phyloP scores from a whole-genome alignment of 2,329 filamentous ascomycete species.

The Xenoacremonium recifei region DNA sequence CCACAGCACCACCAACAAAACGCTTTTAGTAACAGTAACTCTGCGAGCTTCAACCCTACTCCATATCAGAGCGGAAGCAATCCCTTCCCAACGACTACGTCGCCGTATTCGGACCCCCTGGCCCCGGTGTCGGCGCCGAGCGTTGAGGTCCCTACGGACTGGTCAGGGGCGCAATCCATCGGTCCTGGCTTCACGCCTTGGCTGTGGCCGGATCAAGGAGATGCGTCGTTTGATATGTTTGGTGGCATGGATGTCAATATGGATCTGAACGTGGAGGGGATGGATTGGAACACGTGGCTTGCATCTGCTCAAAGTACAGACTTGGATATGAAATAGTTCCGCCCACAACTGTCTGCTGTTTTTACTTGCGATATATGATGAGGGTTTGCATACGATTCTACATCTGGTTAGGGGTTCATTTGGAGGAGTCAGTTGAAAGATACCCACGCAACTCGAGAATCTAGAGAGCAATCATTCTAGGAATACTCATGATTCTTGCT shows the following conservation, averaged over 20 bases:
- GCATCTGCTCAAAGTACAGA: constrained; percentile 32
- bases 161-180: constrained; percentile 1
- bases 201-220: constrained; percentile 34
- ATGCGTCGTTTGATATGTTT: constrained; percentile 21
- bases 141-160: not conserved
- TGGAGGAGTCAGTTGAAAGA: too few species aligned
- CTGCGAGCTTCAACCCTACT: too few species aligned
- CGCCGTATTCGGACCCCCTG: not conserved
- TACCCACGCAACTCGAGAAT: too few species aligned
- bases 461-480: too few species aligned
- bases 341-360: too few species aligned
- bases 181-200: constrained; percentile 26
- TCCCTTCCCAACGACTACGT: not conserved
- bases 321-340: constrained; percentile 2
- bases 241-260: constrained; percentile 25
- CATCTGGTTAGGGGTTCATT: too few species aligned
- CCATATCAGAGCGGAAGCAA: not conserved
- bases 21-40: too few species aligned
- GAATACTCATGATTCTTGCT: too few species aligned
- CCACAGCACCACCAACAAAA: too few species aligned
- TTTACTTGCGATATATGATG: too few species aligned
- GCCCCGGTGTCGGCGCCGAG: not conserved
- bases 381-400: too few species aligned
- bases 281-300: constrained; percentile 38
- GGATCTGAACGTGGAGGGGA: constrained; percentile 27